A percentile compares a stretch with the other conserved stretches of the same genome.
Conservation (phyloP, 2,329 filamentous ascomycete species). For the Pestalotiopsis fici region DNA sequence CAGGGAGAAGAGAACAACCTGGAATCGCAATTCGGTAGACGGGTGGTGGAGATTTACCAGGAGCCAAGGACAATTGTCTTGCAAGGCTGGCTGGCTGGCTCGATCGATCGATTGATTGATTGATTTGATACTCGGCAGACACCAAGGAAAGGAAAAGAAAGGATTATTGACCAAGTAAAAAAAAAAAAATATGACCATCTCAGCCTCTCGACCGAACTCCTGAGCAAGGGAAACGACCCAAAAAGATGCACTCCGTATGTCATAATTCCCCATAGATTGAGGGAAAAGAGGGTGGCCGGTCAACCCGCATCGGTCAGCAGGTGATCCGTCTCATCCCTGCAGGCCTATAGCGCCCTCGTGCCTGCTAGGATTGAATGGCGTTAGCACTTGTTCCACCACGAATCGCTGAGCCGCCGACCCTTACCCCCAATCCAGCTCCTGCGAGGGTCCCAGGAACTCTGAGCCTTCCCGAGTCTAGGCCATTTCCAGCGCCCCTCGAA, state of each 20-base stretch:
- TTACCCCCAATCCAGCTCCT: neutral
- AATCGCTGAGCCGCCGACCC: neutral
- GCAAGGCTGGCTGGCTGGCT: neutral
- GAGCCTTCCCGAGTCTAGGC: neutral
- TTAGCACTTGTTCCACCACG: neutral
- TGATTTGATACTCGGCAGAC: neutral
- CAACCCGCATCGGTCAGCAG: slow-evolving; percentile 11
- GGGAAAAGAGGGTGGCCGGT: slow-evolving; percentile 14
- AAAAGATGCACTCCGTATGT: neutral
- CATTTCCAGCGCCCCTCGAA: neutral
- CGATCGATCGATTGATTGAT: neutral
- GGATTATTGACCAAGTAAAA: neutral
- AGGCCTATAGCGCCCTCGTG: neutral
- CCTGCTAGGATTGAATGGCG: neutral
- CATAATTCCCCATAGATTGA: neutral
- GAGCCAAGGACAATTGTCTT: neutral
- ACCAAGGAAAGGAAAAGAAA: neutral
- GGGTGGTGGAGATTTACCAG: neutral
- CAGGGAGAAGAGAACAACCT: neutral
- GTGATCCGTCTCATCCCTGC: slow-evolving; percentile 2
- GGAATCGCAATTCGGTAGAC: neutral
- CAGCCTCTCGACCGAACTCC: neutral
- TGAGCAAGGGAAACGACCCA: neutral
- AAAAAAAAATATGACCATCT: neutral
- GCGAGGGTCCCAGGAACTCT: neutral